A percentile compares a stretch with the other conserved stretches of the same genome.
Conservation (phyloP, 352 stramenopile genomes). For the Pythium dissotocum region DNA sequence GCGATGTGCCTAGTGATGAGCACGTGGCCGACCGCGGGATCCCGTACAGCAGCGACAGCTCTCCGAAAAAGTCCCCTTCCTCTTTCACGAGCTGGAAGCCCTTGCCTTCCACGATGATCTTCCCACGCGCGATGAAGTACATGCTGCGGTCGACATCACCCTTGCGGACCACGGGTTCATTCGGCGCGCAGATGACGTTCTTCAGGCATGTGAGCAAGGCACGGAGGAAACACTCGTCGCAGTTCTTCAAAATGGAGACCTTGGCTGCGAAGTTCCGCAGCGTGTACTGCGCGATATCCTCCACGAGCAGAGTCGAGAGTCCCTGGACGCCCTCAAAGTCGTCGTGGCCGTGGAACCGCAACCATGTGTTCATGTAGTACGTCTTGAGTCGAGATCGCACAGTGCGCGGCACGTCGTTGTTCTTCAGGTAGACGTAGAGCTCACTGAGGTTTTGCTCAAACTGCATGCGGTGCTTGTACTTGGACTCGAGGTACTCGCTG, state of each 20-base stretch:
- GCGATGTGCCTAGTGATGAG: conserved; percentile 57
- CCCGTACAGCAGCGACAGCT: conserved; percentile 69
- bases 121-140: conserved; percentile 72
- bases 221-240: conserved; percentile 67
- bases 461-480: conserved; percentile 67
- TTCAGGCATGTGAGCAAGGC: conserved; percentile 62
- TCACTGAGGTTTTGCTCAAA: conserved; percentile 72
- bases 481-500: conserved; percentile 57
- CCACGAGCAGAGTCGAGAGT: conserved; percentile 57
- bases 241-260: conserved; percentile 66
- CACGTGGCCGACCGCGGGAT: conserved; percentile 77
- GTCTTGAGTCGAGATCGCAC: conserved; percentile 52
- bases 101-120: conserved; percentile 57
- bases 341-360: conserved; percentile 63
- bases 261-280: conserved; percentile 53
- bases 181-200: conserved; percentile 66
- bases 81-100: conserved; percentile 76
- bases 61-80: conserved; percentile 79
- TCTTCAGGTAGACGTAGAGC: conserved; percentile 59
- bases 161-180: conserved; percentile 61
- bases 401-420: conserved; percentile 54
- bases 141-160: conserved; percentile 71
- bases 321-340: conserved; percentile 57
- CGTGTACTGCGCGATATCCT: conserved; percentile 75
- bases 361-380: conserved; percentile 73